phyloP scores from a whole-genome alignment of 2,329 filamentous ascomycete genomes.

The Stagonosporopsis tanaceti region DNA sequence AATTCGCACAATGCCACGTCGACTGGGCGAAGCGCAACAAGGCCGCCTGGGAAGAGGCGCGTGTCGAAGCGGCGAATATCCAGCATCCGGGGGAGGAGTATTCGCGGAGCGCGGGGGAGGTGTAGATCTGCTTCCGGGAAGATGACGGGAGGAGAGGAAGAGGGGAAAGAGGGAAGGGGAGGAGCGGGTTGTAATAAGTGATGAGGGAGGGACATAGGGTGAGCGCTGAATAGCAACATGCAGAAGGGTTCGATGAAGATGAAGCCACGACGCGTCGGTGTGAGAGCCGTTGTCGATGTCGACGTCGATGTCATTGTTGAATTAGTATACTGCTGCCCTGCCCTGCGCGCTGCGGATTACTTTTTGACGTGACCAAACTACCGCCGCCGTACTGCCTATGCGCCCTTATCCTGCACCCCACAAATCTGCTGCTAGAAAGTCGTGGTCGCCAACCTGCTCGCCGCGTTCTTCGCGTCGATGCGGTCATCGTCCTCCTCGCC shows the following conservation, averaged over 20 bases:
- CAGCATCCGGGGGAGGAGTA: conserved; percentile 53
- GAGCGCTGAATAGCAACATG: not conserved
- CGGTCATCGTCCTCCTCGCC: conserved; percentile 90
- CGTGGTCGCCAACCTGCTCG: conserved; percentile 90
- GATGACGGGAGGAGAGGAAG: too few relatives aligned
- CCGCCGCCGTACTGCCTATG: too few relatives aligned
- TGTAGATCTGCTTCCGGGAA: conserved; percentile 12
- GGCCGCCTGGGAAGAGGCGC: conserved; percentile 92
- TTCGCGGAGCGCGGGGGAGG: conserved; percentile 26
- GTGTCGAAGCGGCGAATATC: conserved; percentile 87
- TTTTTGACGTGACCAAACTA: not conserved
- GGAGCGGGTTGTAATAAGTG: not conserved
- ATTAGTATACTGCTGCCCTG: not conserved
- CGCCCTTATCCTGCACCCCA: not conserved
- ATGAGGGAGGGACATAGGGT: not conserved
- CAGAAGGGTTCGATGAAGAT: not conserved
- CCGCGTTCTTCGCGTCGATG: conserved; percentile 94
- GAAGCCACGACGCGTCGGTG: too few relatives aligned
- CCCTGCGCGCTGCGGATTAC: not conserved
- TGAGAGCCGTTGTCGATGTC: not conserved
- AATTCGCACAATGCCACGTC: conserved; percentile 90
- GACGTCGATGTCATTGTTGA: not conserved
- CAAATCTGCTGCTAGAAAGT: conserved; percentile 71
- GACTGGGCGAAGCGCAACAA: conserved; percentile 93
- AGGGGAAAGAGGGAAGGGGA: too few relatives aligned